A percentile compares a stretch with the other conserved stretches of the same genome.
These are phyloP conservation scores for Trichosanthes truncata DNA, from an alignment of 306 rosid genomes.

Conservation along the genomic window DNA sequence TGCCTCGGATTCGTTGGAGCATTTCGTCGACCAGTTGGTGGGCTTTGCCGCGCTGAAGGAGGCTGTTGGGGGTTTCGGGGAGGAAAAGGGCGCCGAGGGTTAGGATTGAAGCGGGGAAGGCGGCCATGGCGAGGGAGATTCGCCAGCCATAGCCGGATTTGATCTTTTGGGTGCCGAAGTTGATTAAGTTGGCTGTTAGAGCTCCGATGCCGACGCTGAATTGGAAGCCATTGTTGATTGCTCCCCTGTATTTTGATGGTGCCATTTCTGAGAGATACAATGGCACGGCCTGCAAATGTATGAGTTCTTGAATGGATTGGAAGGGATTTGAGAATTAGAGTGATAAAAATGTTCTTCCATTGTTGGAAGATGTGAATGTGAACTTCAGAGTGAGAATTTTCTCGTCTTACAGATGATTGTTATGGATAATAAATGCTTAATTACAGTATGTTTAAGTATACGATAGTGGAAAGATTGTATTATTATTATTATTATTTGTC, in stretches of 20 bases:
- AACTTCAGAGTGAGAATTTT: too few species aligned
- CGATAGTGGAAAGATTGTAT: too few species aligned
- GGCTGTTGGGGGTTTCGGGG: constrained; percentile 71
- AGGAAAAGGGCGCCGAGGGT: constrained; percentile 67
- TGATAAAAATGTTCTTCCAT: constrained; percentile 35
- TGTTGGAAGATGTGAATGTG: too few species aligned
- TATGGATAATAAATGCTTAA: neutral
- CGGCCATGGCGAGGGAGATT: constrained; percentile 62
- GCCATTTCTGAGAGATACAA: constrained; percentile 83
- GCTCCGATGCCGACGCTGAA: constrained; percentile 56
- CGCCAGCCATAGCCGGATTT: constrained; percentile 65
- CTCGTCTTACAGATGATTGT: neutral
- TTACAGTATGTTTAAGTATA: too few species aligned
- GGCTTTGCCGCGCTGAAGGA: constrained; percentile 17
- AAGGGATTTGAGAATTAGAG: too few species aligned
- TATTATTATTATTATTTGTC: too few species aligned
- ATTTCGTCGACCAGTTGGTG: constrained; percentile 19
- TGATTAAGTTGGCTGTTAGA: constrained; percentile 50
- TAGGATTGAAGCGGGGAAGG: constrained; percentile 49
- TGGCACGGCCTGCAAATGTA: constrained; percentile 48
- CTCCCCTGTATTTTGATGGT: constrained; percentile 53
- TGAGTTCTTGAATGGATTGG: neutral
- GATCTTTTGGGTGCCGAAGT: constrained; percentile 60
- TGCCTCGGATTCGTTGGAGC: constrained; percentile 39
- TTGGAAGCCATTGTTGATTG: constrained; percentile 73